Base-by-base conservation (phyloP, 2,329 filamentous ascomycete genomes). In the Achaetomium macrosporum region DNA sequence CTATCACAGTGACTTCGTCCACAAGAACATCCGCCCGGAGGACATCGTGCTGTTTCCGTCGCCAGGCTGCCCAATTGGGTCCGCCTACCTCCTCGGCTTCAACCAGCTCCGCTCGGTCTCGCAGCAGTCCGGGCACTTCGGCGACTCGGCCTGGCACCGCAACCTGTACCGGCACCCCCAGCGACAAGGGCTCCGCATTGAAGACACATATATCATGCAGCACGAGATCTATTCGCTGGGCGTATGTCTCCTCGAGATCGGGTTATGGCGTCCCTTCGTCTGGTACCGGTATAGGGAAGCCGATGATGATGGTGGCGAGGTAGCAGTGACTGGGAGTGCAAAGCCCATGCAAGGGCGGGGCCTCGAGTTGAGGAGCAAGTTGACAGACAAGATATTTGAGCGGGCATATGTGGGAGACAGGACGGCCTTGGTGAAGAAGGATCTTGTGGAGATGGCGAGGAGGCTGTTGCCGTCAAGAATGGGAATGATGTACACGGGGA, bases 11-110 rank as follows among this genome's bases (percentile, higher is more conserved):
- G 45, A 51, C 49, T 53, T 61, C 9, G 57, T 61, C n/a, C 59
- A 61, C 51, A 61, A 61, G 36, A 59, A 59, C 47, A 56, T 61
- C 39, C 44, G 59, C 10, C 59, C 57, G 2, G 59, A 61, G 16
- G 52, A 37, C 9, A 44, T 56, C 17, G 17, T 60, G 12, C 5
- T 31, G 12, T 55, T 59, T n/a, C 20, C 39, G 30, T 13, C n/a
- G 42, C 10, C n/a, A 44, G 17, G 42, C 15, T 15, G 5, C 39
- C 7, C 17, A 16, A 11, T 35, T 40, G 36, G 19, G 25, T 7
- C 37, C 29, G 42, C 40, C 39, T 55, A 33, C 25, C 52, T 59
- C 4, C 3, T 57, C 2, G 57, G 57, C 25, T 51, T 55, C 36
- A 31, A 42, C 5, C 17, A 20, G 3, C 45, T 57, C 45, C 41